Evolutionary conservation across 495 filamentous ascomycete species (phyloP).

Genomic region (Aspergillus panamensis): DNA sequence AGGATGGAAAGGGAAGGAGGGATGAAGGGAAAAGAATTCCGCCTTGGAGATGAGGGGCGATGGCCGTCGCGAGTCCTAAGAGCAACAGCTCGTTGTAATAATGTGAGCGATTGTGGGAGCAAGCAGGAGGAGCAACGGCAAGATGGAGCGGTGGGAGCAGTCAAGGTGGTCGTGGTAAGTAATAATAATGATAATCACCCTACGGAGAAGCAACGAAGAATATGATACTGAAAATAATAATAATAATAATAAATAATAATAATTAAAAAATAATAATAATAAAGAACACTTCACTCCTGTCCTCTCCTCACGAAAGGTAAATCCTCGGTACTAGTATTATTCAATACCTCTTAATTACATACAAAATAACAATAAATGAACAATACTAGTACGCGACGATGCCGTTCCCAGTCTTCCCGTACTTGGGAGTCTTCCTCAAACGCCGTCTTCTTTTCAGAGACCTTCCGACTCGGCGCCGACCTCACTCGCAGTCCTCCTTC

Average conservation of each 20-base stretch:
- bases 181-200: conserved; percentile 6
- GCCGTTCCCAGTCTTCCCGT: neutral
- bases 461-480: conserved; percentile 1
- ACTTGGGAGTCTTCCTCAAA: neutral
- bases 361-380: neutral
- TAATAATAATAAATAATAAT: neutral
- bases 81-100: conserved; percentile 8
- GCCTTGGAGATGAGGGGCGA: neutral
- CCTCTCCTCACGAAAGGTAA: neutral
- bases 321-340: neutral
- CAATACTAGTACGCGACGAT: neutral
- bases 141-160: conserved; percentile 7
- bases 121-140: neutral
- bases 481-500: neutral
- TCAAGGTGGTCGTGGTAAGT: conserved; percentile 7
- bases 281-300: neutral
- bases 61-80: neutral
- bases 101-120: neutral
- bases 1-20: conserved; percentile 5
- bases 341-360: neutral
- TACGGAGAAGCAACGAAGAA: neutral
- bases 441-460: neutral
- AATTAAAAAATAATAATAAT: neutral
- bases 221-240: conserved; percentile 4
- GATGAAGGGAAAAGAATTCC: conserved; percentile 11